Percentiles rank a stretch among this genome's conserved stretches.
phyloP scores from a whole-genome alignment of 2,329 filamentous ascomycete genomes.

The Aspergillus chevalieri region DNA sequence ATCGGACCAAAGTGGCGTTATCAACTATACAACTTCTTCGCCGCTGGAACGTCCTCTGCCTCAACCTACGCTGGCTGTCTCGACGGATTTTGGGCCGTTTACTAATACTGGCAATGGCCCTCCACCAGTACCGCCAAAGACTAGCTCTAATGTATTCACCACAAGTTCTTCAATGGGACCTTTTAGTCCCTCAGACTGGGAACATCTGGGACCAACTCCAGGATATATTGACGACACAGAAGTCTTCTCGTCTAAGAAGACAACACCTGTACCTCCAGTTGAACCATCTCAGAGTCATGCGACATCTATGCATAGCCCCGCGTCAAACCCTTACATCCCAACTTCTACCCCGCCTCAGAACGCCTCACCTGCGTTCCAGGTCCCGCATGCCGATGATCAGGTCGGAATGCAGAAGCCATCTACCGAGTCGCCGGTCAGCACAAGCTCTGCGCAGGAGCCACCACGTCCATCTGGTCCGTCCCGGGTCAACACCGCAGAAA shows the following conservation, averaged over 20 bases:
- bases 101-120: slow-evolving; percentile 8
- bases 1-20: neutral
- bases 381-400: slow-evolving; percentile 1
- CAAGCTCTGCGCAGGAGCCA: slow-evolving; percentile 9
- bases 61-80: slow-evolving; percentile 3
- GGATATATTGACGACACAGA: slow-evolving; percentile 33
- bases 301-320: slow-evolving; percentile 3
- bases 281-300: slow-evolving; percentile 10
- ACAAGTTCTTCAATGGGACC: slow-evolving; percentile 34
- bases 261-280: slow-evolving; percentile 3
- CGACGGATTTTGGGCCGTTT: slow-evolving; percentile 1
- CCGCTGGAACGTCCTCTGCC: slow-evolving; percentile 7
- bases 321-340: slow-evolving; percentile 1
- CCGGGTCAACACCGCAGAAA: slow-evolving; percentile 26
- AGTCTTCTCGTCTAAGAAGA: slow-evolving; percentile 16
- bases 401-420: slow-evolving; percentile 1
- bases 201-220: slow-evolving; percentile 34
- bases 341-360: slow-evolving; percentile 6
- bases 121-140: slow-evolving; percentile 19
- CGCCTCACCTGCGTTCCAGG: slow-evolving; percentile 5
- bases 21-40: slow-evolving; percentile 4
- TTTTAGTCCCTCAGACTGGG: slow-evolving; percentile 44
- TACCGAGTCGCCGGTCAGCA: slow-evolving; percentile 19
- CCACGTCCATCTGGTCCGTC: slow-evolving; percentile 10
- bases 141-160: slow-evolving; percentile 13